A percentile compares a stretch with the other conserved stretches of the same genome.
phyloP scores from a whole-genome alignment of 2,329 filamentous ascomycete species.

The Chrysoporthe austroafricana region DNA sequence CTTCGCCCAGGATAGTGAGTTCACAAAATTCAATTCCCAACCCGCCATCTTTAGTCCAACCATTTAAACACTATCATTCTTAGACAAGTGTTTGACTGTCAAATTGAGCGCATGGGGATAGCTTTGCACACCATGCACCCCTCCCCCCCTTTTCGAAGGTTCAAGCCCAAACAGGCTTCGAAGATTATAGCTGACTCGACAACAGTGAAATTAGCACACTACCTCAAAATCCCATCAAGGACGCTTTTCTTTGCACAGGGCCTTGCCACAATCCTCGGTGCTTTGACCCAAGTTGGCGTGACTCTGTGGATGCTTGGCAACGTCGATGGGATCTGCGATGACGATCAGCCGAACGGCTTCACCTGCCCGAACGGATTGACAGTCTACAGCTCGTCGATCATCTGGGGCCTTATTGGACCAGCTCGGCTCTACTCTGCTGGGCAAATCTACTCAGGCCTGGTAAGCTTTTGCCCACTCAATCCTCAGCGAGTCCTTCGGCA shows the following conservation, averaged over 20 bases:
- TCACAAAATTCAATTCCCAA: background rate
- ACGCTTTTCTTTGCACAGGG: conserved; percentile 53
- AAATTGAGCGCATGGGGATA: background rate
- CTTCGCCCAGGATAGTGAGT: conserved; percentile 47
- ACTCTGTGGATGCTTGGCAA: conserved; percentile 41
- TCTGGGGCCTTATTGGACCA: conserved; percentile 58
- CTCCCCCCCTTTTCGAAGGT: background rate
- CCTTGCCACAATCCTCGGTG: conserved; percentile 50
- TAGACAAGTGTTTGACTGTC: background rate
- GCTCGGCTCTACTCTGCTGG: conserved; percentile 50
- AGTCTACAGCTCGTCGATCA: conserved; percentile 51
- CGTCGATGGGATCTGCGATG: conserved; percentile 46
- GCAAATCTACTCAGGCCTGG: conserved; percentile 48
- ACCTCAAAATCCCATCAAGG: conserved; percentile 53
- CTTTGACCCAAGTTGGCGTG: conserved; percentile 46
- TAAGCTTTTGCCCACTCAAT: background rate
- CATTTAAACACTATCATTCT: no score
- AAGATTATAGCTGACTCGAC: background rate
- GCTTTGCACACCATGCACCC: no score
- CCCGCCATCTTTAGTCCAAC: background rate
- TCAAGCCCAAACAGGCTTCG: background rate
- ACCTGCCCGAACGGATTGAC: conserved; percentile 53
- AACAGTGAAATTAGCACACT: conserved; percentile 52
- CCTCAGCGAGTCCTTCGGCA: background rate
- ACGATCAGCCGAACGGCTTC: conserved; percentile 48